These are phyloP conservation scores for Pichia manshurica DNA, from an alignment of 805 yeast genomes.

Conservation along the genomic window DNA sequence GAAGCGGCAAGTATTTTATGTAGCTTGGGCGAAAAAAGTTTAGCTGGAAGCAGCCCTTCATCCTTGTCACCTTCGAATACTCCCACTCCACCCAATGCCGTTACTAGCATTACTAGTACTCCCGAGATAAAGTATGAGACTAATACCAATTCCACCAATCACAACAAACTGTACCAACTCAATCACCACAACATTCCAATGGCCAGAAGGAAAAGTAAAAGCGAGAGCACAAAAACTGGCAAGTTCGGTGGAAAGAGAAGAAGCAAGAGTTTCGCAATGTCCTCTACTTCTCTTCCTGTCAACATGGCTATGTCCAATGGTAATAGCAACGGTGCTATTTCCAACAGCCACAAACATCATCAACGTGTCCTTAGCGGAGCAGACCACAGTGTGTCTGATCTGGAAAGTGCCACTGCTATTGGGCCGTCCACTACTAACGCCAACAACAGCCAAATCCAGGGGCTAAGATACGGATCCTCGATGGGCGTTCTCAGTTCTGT, in stretches of 20 bases:
- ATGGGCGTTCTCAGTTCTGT: not conserved
- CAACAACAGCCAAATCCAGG: not conserved
- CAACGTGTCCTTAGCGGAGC: not conserved
- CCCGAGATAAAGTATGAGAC: slow-evolving; percentile 10
- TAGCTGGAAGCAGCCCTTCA: not conserved
- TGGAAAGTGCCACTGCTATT: not conserved
- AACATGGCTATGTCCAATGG: not conserved
- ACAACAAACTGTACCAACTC: not conserved
- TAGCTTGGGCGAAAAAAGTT: slow-evolving; percentile 53
- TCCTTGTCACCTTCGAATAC: no score
- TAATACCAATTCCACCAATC: not conserved
- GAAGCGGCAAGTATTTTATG: slow-evolving; percentile 76
- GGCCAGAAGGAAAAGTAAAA: slow-evolving; percentile 10
- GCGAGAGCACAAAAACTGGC: slow-evolving; percentile 12
- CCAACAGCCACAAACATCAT: not conserved
- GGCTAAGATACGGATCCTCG: not conserved
- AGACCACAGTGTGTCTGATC: not conserved
- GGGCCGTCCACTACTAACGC: not conserved
- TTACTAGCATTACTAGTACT: not conserved
- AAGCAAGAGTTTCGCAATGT: slow-evolving; percentile 7
- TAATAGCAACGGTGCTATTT: slow-evolving; percentile 2
- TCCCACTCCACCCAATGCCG: not conserved
- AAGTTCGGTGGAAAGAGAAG: slow-evolving; percentile 12
- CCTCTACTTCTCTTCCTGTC: not conserved
- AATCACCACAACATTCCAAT: slow-evolving; percentile 2